Base-by-base conservation (phyloP, 1,139 yeast genomes). In the Magnusiomyces paraingens region DNA sequence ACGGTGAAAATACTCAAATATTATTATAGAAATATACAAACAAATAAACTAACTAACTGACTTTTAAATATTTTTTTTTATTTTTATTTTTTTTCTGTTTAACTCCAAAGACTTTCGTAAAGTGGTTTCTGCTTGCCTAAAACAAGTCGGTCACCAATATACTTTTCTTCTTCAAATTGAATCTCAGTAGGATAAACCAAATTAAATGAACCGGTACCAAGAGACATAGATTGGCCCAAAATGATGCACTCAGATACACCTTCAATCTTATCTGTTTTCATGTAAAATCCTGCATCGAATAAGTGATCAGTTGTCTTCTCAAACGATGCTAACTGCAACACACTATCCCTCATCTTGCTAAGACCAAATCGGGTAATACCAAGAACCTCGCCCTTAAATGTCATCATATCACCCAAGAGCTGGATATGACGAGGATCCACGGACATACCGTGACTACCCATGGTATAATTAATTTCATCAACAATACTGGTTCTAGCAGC, bases 401-500 rank as follows among this genome's bases (percentile, higher is more conserved):
- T 89, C 99, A 94, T 94, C 55, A 94, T 99, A 70, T 94, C 99
- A 59, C 99, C 99, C 59, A 94, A 75, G 52, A 94, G 75, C 73
- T 93, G 99, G 69, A 94, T 90, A 73, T 94, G 99, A 77, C 99
- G 95, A 59, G 99, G 99, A 76, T 94, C 99, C 55, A 94, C 98
- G 70, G 95, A 88, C 99, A 94, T 94, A 72, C 99, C 99, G 77
- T 94, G 99, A 71, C 90, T 89, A 70, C 95, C 84, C 99, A 94
- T 94, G 55, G 99, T 94, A 66, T 91, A 90, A 69, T 89, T 96
- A 69, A 94, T 93, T 75, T 94, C 99, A 60, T 84, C 84, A 66
- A 93, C 86, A 68, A 94, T 94, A 61, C 95, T 84, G 0, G 90
- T 76, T 70, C 99, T 80, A 0, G 99, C 99, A 1, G 99, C 99